Base-by-base conservation (phyloP, 768 basidiomycete species). In the Boletus reticulatus region DNA sequence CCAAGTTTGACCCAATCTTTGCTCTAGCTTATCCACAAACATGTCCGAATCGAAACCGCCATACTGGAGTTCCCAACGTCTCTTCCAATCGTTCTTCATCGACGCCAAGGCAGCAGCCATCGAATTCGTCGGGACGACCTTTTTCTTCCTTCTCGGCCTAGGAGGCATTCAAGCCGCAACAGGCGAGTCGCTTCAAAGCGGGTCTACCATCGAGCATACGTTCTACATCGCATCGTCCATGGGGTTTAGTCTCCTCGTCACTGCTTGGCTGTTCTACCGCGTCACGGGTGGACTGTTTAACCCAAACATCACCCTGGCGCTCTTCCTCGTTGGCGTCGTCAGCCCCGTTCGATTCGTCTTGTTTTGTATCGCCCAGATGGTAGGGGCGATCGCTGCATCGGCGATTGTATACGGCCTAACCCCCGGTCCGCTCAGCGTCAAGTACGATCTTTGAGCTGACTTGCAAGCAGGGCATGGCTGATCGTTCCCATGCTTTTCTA, bases 191-290 rank as follows among this genome's bases (percentile, higher is more conserved):
- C 51, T 62, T 29, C 52, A 64, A 48, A 67, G 66, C 48, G 64
- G 70, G 6, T 70, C 72, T 12, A 67, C 55, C 51, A 62, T 80
- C 56, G 76, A 77, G 51, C 78, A 75, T 20, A 68, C 76, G 41
- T 69, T 83, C 53, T 88, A 85, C 68, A 79, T 84, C 31, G 77
- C 85, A 6, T 77, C 79, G 0, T 78, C 75, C 46, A 83, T 85
- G 77, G 85, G 87, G 1, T 67, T 88, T 45, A 79, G 80, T 58
- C 77, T 89, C 43, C 73, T 87, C 45, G 77, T 83, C 42, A 81
- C 82, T 4, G 84, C 80, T 9, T 89, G 87, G 85, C 62, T 86
- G 12, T 88, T 88, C 69, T 88, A 80, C 65, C 78, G 85, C 39
- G 69, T 79, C 22, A 85, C 84, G 0, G 85, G 85, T 11, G 84